These are phyloP conservation scores for Fraxinus latifolia DNA, from an alignment of 305 asterid species.

Conservation along the genomic window DNA sequence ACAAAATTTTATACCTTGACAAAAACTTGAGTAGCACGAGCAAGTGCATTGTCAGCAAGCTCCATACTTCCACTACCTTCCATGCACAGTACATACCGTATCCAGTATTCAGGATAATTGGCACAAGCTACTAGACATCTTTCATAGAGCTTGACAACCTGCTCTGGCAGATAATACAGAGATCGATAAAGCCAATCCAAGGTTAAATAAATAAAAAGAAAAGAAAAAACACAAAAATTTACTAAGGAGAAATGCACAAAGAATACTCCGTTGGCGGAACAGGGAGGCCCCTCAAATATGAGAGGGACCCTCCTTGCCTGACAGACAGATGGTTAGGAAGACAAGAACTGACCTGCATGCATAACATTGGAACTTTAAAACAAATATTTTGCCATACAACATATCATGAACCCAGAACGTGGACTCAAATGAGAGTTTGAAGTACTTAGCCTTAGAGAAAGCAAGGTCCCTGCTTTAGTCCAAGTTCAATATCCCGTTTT, in stretches of 20 bases:
- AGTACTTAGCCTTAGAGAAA: slow-evolving; percentile 97
- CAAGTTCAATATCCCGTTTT: slow-evolving; percentile 72
- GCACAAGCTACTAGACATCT: slow-evolving; percentile 96
- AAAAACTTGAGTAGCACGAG: slow-evolving; percentile 89
- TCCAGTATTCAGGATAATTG: slow-evolving; percentile 92
- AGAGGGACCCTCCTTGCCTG: slow-evolving; percentile 85
- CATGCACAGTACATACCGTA: slow-evolving; percentile 80
- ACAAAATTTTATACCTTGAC: slow-evolving; percentile 61
- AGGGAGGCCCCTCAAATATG: slow-evolving; percentile 86
- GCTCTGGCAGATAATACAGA: slow-evolving; percentile 31
- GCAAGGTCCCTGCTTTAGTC: slow-evolving; percentile 94
- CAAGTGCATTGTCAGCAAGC: slow-evolving; percentile 89
- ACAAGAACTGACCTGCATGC: slow-evolving; percentile 98
- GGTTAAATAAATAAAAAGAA: slow-evolving; percentile 16
- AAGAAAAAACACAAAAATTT: slow-evolving; percentile 22
- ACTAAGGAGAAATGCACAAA: slow-evolving; percentile 52
- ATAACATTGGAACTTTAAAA: slow-evolving; percentile 82
- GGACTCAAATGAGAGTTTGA: slow-evolving; percentile 92
- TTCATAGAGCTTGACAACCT: slow-evolving; percentile 95
- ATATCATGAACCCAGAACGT: slow-evolving; percentile 86
- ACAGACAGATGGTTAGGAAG: slow-evolving; percentile 91
- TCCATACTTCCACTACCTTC: slow-evolving; percentile 81
- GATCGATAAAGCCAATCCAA: slow-evolving; percentile 27
- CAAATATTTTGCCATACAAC: slow-evolving; percentile 47
- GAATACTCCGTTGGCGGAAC: slow-evolving; percentile 78